Base-by-base conservation (phyloP, 805 yeast genomes). In the Wickerhamiella azyma region DNA sequence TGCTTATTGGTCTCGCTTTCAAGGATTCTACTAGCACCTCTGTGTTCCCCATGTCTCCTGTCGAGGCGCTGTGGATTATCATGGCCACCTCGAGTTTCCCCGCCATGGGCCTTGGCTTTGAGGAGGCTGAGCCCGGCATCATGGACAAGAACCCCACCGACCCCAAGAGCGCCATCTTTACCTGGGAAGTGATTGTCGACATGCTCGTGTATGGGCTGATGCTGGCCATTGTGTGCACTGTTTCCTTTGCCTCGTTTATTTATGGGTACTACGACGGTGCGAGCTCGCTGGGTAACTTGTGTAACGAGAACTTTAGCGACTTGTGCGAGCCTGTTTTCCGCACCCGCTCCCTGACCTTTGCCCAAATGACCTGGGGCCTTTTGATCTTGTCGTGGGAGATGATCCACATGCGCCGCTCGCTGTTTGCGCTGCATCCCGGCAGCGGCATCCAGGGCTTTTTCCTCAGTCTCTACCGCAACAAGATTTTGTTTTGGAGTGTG, bases 321-420 rank as follows among this genome's bases (percentile, higher is more conserved):
- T 49, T 64, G 0, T 85, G 95, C 64, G 55, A 65, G 39, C 62
- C 69, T 50, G 94, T 85, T 10, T 84, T 78, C 64, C 70, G 74
- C 54, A 83, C 86, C 3, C 74, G 95, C 60, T 75, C 94, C 2
- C 75, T 81, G 2, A 74, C 86, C 0, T 85, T 85, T 67, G 81
- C 81, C 1, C 75, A 79, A 1, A 79, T 84, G 79, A 85, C 94
- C 0, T 85, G 94, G 94, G 74, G 88, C 65, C 81, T 89, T 3
- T 69, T 85, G 49, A 59, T 84, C 26, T 66, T 82, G 40, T 92
- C 94, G 1, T 83, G 92, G 92, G 92, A 83, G 63, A 85, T 84
- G 54, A 71, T 82, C 48, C 84, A 82, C 58, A 64, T 77, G 62
- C 68, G 80, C 54, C 68, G 77, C 54, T 83, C 94, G 1, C 66